A percentile compares a stretch with the other conserved stretches of the same genome.
These are phyloP conservation scores for Themeda triandra DNA, from an alignment of 176 grass and related monocot species.

Conservation along the genomic window DNA sequence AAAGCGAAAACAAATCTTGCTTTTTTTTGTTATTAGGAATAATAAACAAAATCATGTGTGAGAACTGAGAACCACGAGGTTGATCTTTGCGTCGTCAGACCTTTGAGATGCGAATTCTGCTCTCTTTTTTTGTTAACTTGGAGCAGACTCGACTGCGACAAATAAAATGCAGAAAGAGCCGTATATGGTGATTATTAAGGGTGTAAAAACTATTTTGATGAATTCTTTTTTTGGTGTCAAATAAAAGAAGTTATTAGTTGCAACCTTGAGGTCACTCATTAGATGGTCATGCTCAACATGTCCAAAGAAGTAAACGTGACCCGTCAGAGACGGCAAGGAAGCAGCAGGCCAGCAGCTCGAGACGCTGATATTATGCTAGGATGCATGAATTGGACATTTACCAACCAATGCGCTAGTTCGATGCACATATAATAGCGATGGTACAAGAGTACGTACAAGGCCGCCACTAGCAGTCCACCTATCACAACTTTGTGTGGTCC, in stretches of 20 bases:
- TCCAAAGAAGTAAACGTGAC: background rate
- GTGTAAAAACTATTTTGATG: background rate
- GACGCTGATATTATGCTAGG: background rate
- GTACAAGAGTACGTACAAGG: background rate
- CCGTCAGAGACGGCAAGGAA: conserved; percentile 16
- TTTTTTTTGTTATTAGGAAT: background rate
- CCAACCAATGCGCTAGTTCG: background rate
- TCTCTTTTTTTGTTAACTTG: background rate
- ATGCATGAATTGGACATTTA: background rate
- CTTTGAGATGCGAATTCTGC: background rate
- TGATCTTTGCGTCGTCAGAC: background rate
- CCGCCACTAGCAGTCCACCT: background rate
- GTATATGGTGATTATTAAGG: background rate
- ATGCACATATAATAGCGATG: background rate
- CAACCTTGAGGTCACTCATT: background rate
- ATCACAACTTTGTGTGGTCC: background rate
- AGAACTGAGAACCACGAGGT: background rate
- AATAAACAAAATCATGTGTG: background rate
- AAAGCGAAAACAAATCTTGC: conserved; percentile 18
- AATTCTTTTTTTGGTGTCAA: background rate
- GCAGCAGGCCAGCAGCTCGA: background rate
- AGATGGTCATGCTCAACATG: background rate
- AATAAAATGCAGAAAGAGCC: background rate
- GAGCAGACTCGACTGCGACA: background rate
- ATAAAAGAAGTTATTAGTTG: too few species aligned